A percentile compares a stretch with the other conserved stretches of the same genome.
Evolutionary conservation across 2,329 filamentous ascomycete species (phyloP).

Genomic region (Arthrobotrys megalospora): DNA sequence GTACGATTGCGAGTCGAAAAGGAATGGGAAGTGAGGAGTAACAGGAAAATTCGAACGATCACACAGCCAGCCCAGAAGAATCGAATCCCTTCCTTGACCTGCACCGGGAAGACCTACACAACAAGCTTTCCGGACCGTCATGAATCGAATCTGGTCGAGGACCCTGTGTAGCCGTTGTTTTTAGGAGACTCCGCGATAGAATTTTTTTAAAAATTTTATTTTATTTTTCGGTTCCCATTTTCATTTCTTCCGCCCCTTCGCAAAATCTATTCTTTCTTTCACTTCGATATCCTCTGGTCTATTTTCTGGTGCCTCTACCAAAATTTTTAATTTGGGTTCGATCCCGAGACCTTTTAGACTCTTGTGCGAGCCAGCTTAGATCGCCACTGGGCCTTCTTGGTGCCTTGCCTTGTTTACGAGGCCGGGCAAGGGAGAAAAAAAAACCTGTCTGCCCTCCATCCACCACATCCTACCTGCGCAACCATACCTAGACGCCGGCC

Average conservation of each 20-base stretch:
- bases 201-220: conserved; percentile 1
- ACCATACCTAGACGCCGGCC: conserved; percentile 10
- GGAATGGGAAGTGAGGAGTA: conserved; percentile 44
- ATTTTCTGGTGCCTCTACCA: background rate
- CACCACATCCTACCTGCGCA: conserved; percentile 25
- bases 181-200: conserved; percentile 41
- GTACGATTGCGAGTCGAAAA: conserved; percentile 27
- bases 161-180: conserved; percentile 36
- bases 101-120: conserved; percentile 11
- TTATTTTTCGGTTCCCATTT: background rate
- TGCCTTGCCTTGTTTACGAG: conserved; percentile 61
- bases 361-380: conserved; percentile 37
- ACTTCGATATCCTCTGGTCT: conserved; percentile 6
- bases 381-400: conserved; percentile 47
- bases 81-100: conserved; percentile 31
- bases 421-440: conserved; percentile 42
- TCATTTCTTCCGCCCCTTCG: conserved; percentile 9
- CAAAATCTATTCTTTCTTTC: conserved; percentile 8
- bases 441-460: conserved; percentile 25
- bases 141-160: conserved; percentile 25
- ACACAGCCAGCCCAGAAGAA: conserved; percentile 10
- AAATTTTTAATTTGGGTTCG: conserved; percentile 10
- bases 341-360: conserved; percentile 17
- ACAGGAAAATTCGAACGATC: conserved; percentile 23
- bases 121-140: conserved; percentile 26